Base-by-base conservation (phyloP, 192 early-diverging fungal species). In the Geosiphon pyriformis region DNA sequence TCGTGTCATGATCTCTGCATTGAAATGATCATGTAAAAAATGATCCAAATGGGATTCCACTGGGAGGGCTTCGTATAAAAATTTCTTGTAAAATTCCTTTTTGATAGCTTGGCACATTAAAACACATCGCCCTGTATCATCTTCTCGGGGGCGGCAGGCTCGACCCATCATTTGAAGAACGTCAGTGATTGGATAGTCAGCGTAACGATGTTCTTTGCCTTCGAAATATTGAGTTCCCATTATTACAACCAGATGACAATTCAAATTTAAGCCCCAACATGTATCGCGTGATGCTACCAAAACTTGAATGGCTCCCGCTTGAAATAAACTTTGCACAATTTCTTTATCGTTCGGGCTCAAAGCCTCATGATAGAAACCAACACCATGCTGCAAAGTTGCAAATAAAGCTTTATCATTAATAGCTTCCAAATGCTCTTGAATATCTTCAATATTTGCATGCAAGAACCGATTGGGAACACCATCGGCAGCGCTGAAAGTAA, bases 131-230 rank as follows among this genome's bases (percentile, higher is more conserved):
- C 88, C 94, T 42, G 82, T 80, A 30, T 84, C 77, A 63, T 86
- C 87, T 8, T 80, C 65, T 17, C 72, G 62, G 29, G 89, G 87
- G 4, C 85, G 75, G 20, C 89, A 87, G 3, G 95, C 94, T 15
- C 93, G 83, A 4, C 97, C 97, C 87, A 98, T 92, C 97, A 99
- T 99, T 76, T 99, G 94, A 62, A 98, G 77, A 48, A 98, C 90
- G 59, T 98, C 97, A 0, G 94, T 91, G 23, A 97, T 90, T 8
- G 90, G 82, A 72, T 96, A 99, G 69, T 99, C 97, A 0, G 86
- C 84, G 83, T 99, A 98, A 10, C 94, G 86, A 71, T 98, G 96
- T 72, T 95, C 93, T 72, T 92, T 90, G 22, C 94, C 95, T 59
- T 92, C 82, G 75, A 85, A 99, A 69, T 87, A 93, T 75, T 98